These are phyloP conservation scores for Obelidium mucronatum DNA, from an alignment of 192 early-diverging fungal genomes.

Conservation along the genomic window DNA sequence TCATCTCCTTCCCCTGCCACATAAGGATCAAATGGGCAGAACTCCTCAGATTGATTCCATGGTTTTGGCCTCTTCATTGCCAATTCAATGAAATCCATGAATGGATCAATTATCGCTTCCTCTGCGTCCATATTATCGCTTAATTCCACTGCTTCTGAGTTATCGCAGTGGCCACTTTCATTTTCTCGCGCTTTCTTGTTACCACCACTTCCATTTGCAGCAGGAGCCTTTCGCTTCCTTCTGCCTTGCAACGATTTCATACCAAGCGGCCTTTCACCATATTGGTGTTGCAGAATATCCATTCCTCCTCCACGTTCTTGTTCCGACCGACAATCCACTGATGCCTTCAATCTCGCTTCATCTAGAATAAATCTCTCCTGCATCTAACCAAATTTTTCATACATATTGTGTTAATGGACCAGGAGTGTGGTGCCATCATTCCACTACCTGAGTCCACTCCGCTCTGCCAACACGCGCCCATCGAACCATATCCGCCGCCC, in stretches of 20 bases:
- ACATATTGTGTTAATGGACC: too few relatives aligned
- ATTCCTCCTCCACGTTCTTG: not conserved
- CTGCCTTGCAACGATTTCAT: not conserved
- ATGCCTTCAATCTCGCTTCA: not conserved
- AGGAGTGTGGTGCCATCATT: too few relatives aligned
- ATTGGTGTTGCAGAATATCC: too few relatives aligned
- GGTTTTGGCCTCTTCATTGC: not conserved
- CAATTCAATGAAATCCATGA: not conserved
- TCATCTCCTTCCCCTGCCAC: not conserved
- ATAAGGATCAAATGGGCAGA: not conserved
- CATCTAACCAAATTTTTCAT: not conserved
- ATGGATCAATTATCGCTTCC: not conserved
- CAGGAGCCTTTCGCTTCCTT: not conserved
- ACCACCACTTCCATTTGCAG: not conserved
- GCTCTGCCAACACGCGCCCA: constrained; percentile 1
- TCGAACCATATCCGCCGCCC: not conserved
- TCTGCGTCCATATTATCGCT: not conserved
- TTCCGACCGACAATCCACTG: not conserved
- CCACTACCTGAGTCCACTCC: constrained; percentile 7
- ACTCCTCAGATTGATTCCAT: not conserved
- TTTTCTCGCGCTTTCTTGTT: not conserved
- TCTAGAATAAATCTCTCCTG: constrained; percentile 2
- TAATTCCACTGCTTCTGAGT: not conserved
- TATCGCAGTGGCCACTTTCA: too few relatives aligned
- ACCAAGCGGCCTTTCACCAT: too few relatives aligned